Evolutionary conservation across 495 filamentous ascomycete species (phyloP).

Genomic region (Xylaria grammica): DNA sequence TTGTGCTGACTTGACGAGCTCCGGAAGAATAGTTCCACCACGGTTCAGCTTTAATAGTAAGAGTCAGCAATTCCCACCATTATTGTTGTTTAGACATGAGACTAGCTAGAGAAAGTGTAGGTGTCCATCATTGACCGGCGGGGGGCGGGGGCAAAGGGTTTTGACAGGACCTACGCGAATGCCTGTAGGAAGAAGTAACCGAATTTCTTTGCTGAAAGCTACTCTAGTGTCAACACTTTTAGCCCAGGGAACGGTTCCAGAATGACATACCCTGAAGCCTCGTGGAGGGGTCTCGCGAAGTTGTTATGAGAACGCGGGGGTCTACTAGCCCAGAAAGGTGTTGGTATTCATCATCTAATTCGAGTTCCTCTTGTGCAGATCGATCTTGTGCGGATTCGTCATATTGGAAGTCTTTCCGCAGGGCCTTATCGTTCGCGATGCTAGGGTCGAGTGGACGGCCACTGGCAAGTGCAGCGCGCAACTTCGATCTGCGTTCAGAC

Average conservation of each 20-base stretch:
- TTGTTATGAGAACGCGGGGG: slow-evolving; percentile 81
- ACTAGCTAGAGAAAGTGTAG: not conserved
- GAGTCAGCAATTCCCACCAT: not conserved
- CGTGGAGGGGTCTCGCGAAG: slow-evolving; percentile 84
- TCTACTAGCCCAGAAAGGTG: slow-evolving; percentile 84
- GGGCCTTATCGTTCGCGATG: slow-evolving; percentile 85
- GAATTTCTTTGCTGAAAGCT: slow-evolving; percentile 90
- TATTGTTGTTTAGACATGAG: not conserved
- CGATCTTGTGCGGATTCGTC: slow-evolving; percentile 76
- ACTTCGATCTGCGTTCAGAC: slow-evolving; percentile 83
- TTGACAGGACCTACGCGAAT: slow-evolving; percentile 49
- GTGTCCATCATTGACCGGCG: not conserved
- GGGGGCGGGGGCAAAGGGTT: not conserved
- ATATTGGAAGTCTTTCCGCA: slow-evolving; percentile 91
- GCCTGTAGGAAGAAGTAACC: slow-evolving; percentile 85
- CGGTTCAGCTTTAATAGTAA: slow-evolving; percentile 70
- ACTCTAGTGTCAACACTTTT: not conserved
- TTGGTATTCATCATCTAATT: slow-evolving; percentile 95
- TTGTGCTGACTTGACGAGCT: slow-evolving; percentile 80
- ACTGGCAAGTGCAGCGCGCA: slow-evolving; percentile 81
- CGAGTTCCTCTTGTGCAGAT: slow-evolving; percentile 65
- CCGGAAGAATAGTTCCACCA: slow-evolving; percentile 85
- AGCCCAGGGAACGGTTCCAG: not conserved
- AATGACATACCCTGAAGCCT: slow-evolving; percentile 61
- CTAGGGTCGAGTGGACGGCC: slow-evolving; percentile 81